These are phyloP conservation scores for Spergularia marina DNA, from an alignment of 148 eudicot species.

Conservation along the genomic window DNA sequence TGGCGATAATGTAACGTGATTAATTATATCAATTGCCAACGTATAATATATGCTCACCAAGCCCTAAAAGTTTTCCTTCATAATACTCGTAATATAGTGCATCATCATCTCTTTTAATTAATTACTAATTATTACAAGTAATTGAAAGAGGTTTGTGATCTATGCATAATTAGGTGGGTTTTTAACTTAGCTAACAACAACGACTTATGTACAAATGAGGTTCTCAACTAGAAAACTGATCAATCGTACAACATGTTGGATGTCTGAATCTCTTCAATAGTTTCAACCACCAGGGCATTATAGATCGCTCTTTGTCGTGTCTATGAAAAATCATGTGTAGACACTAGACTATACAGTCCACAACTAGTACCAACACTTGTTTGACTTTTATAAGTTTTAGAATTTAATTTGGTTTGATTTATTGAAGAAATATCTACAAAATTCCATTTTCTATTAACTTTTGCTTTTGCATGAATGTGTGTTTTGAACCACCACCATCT, in stretches of 20 bases:
- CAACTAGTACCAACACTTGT: background rate
- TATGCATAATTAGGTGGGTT: no score
- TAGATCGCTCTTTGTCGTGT: background rate
- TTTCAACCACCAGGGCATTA: conserved; percentile 5
- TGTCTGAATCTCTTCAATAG: conserved; percentile 2
- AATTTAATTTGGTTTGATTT: background rate
- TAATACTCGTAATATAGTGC: no score
- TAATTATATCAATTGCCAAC: conserved; percentile 7
- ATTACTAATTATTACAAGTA: no score
- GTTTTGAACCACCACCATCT: no score
- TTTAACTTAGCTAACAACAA: background rate
- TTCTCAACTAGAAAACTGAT: background rate
- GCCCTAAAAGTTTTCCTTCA: no score
- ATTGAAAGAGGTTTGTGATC: no score
- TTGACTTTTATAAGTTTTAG: background rate
- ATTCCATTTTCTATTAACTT: no score
- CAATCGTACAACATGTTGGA: background rate
- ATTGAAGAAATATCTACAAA: background rate
- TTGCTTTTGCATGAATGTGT: no score
- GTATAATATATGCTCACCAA: no score
- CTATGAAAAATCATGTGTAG: background rate
- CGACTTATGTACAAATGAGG: background rate
- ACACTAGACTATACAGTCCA: background rate
- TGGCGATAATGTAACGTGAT: conserved; percentile 3
- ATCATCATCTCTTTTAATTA: no score